Percentiles rank a stretch among this genome's conserved stretches.
These are phyloP conservation scores for Nemania serpens DNA, from an alignment of 2,329 filamentous ascomycete genomes.

Conservation along the genomic window DNA sequence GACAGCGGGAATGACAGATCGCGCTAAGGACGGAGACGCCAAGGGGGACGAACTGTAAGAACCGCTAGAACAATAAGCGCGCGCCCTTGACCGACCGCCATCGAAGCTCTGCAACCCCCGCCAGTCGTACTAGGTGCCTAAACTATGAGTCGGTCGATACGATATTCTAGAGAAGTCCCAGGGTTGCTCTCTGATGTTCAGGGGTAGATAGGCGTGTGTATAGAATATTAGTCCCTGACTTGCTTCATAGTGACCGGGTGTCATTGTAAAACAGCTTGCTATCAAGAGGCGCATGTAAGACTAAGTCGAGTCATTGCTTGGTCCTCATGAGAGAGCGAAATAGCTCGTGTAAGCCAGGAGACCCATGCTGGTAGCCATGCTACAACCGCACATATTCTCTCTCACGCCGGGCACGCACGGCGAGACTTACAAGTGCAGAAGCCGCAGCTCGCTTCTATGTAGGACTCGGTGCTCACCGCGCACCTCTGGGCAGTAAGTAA, in stretches of 20 bases:
- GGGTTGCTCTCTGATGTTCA: too few relatives aligned
- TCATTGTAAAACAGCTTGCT: neutral
- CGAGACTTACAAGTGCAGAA: neutral
- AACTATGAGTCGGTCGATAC: too few relatives aligned
- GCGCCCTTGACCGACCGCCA: too few relatives aligned
- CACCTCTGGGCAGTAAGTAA: neutral
- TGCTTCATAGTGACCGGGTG: neutral
- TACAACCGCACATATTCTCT: too few relatives aligned
- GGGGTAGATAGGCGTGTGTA: neutral
- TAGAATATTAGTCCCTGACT: neutral
- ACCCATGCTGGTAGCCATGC: neutral
- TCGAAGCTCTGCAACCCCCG: too few relatives aligned
- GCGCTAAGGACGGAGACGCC: too few relatives aligned
- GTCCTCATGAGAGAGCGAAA: too few relatives aligned
- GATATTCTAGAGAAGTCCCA: too few relatives aligned
- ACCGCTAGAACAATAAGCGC: too few relatives aligned
- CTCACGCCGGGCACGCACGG: neutral
- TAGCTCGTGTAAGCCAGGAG: neutral
- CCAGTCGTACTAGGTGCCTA: too few relatives aligned
- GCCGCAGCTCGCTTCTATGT: slow-evolving; percentile 10
- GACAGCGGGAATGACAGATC: too few relatives aligned
- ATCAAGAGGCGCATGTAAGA: neutral
- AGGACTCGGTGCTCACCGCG: slow-evolving; percentile 15
- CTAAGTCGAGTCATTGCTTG: neutral
- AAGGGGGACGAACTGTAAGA: too few relatives aligned